These are phyloP conservation scores for Astraeus odoratus DNA, from an alignment of 768 basidiomycete genomes.

Conservation along the genomic window DNA sequence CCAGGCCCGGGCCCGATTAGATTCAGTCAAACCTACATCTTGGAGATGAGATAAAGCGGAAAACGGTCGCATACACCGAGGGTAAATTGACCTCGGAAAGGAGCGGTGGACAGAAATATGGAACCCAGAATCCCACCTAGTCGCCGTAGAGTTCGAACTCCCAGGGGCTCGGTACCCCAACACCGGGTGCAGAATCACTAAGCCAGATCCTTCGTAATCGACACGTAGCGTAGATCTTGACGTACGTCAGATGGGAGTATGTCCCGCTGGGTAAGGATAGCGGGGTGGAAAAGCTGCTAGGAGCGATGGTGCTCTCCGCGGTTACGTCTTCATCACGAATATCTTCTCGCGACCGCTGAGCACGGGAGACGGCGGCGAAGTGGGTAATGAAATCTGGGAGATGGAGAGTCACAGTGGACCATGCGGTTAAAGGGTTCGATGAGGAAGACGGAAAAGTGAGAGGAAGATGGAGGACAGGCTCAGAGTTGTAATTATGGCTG, in stretches of 20 bases:
- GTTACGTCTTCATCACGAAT: constrained; percentile 14
- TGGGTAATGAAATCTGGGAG: constrained; percentile 53
- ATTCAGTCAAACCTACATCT: neutral
- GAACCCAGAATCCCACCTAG: constrained; percentile 17
- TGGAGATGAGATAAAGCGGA: neutral
- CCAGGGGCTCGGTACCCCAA: constrained; percentile 48
- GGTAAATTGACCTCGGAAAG: neutral
- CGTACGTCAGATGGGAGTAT: constrained; percentile 62
- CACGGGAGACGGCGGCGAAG: constrained; percentile 46
- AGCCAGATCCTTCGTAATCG: constrained; percentile 75
- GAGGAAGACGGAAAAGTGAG: constrained; percentile 54
- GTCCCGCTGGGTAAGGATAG: constrained; percentile 39
- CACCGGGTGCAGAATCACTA: constrained; percentile 45
- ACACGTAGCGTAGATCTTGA: constrained; percentile 75
- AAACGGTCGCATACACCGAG: neutral
- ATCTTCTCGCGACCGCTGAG: constrained; percentile 15
- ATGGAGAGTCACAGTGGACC: constrained; percentile 59
- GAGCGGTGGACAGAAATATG: neutral
- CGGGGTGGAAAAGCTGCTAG: constrained; percentile 11
- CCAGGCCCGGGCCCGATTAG: neutral
- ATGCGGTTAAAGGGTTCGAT: constrained; percentile 55
- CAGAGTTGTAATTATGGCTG: constrained; percentile 29
- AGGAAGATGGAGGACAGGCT: constrained; percentile 65
- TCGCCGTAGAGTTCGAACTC: constrained; percentile 65
- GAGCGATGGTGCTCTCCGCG: constrained; percentile 11